phyloP scores from a whole-genome alignment of 768 basidiomycete species.

The Mycena kentingensis region DNA sequence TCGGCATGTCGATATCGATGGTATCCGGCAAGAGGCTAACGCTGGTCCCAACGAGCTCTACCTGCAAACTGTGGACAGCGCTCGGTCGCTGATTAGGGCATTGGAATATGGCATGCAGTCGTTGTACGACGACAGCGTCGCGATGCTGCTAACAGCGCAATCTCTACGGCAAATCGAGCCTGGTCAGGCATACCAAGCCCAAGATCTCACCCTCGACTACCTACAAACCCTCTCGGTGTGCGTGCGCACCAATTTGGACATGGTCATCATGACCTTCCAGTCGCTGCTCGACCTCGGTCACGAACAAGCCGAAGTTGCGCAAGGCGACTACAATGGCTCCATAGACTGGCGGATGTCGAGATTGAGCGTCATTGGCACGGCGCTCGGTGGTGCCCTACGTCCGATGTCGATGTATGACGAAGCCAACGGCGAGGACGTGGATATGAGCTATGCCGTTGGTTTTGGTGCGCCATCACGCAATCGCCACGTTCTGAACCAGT shows the following conservation, averaged over 20 bases:
- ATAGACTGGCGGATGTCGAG: constrained; percentile 80
- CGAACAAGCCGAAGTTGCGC: constrained; percentile 69
- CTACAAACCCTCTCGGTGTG: constrained; percentile 53
- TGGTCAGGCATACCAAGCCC: constrained; percentile 33
- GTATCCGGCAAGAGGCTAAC: constrained; percentile 54
- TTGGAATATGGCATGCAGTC: constrained; percentile 73
- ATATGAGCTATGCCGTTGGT: constrained; percentile 53
- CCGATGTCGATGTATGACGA: constrained; percentile 42
- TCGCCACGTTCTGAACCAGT: constrained; percentile 29
- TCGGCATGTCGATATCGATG: constrained; percentile 81
- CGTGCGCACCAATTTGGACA: constrained; percentile 56
- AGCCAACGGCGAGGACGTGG: constrained; percentile 53
- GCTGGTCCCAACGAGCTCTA: constrained; percentile 54
- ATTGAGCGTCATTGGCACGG: constrained; percentile 58
- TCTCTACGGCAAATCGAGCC: constrained; percentile 43
- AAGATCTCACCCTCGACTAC: constrained; percentile 42
- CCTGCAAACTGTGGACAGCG: constrained; percentile 65
- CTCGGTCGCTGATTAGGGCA: constrained; percentile 64
- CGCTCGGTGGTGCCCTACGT: constrained; percentile 42
- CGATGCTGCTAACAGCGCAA: constrained; percentile 63
- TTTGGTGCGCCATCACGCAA: constrained; percentile 40
- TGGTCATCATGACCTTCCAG: constrained; percentile 62
- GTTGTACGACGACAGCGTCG: constrained; percentile 69
- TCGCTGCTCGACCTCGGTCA: constrained; percentile 63
- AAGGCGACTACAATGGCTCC: constrained; percentile 71